A percentile compares a stretch with the other conserved stretches of the same genome.
phyloP scores from a whole-genome alignment of 352 stramenopile genomes.

The Phytophthora kernoviae region DNA sequence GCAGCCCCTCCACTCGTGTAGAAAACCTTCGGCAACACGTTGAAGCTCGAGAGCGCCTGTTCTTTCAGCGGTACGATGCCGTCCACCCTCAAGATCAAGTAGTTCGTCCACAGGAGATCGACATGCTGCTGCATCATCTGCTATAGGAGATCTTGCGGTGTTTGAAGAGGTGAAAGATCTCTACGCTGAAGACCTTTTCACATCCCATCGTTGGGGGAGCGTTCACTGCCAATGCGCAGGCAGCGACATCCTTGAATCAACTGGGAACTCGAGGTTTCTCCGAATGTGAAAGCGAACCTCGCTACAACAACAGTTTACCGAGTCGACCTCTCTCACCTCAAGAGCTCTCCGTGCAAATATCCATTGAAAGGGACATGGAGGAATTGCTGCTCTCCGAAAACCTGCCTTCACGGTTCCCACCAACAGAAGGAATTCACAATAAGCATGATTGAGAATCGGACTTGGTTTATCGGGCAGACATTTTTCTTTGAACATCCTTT shows the following conservation, averaged over 20 bases:
- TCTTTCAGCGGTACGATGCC: neutral
- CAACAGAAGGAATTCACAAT: no score
- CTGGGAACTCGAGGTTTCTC: neutral
- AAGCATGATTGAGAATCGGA: no score
- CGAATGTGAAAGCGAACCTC: neutral
- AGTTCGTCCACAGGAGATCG: neutral
- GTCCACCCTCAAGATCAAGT: neutral
- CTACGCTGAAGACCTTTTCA: constrained; percentile 42
- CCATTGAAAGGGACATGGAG: constrained; percentile 30
- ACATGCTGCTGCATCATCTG: neutral
- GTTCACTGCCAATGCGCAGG: neutral
- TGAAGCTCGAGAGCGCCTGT: constrained; percentile 23
- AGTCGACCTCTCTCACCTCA: neutral
- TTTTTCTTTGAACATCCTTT: neutral
- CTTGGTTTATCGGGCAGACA: neutral
- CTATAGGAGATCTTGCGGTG: constrained; percentile 38
- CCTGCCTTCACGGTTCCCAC: neutral
- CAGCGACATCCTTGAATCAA: neutral
- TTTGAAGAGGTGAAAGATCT: constrained; percentile 51
- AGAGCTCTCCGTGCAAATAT: constrained; percentile 28
- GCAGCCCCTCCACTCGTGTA: constrained; percentile 10
- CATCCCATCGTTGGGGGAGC: constrained; percentile 27
- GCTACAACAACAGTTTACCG: neutral
- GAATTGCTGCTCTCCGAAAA: constrained; percentile 14
- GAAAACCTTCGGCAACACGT: constrained; percentile 33